Base-by-base conservation (phyloP, 2,329 filamentous ascomycete genomes). In the Zopfia rhizophila region DNA sequence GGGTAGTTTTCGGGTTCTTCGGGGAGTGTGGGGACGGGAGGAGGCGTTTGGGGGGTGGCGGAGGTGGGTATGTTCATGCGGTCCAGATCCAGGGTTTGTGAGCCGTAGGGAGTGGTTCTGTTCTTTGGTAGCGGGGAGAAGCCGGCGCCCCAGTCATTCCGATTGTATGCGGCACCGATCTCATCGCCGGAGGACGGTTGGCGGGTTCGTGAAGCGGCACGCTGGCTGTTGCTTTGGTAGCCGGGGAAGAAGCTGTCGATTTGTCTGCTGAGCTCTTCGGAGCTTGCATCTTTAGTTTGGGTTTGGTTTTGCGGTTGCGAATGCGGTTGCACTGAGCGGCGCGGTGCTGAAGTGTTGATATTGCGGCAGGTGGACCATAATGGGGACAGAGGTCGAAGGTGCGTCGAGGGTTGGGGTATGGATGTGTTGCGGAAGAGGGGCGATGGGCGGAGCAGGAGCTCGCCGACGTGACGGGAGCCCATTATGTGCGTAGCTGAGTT, bases 401-500 rank as follows among this genome's bases (percentile, higher is more conserved):
- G 31, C 24, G 36, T 33, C 4, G 43, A 21, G 13, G 46, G 25
- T n/a, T 55, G 52, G 19, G 58, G 45, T 30, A 42, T 13, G 22
- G 44, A 38, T n/a, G n/a, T n/a, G 41, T 56, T 53, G 41, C 56
- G 60, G 32, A 51, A 47, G 43, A 63, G 51, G 40, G 65, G 41
- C 7, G 57, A 43, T 1, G 66, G 62, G 40, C 65, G 67, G 48
- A 68, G 61, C 56, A 68, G 53, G 4, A 61, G 55, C 61, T 67
- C 61, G 44, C 61, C 59, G 29, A 69, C 35, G n/a, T 56, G 58
- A 50, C 65, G 61, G 39, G 66, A 61, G 48, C 58, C 48, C 67
- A 70, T 69, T 12, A 32, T 53, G 38, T 19, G 16, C 22, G 35
- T 25, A 4, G 18, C 10, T 19, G 12, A 8, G n/a, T n/a, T n/a